phyloP scores from a whole-genome alignment of 768 basidiomycete species.

The Serendipita indica region DNA sequence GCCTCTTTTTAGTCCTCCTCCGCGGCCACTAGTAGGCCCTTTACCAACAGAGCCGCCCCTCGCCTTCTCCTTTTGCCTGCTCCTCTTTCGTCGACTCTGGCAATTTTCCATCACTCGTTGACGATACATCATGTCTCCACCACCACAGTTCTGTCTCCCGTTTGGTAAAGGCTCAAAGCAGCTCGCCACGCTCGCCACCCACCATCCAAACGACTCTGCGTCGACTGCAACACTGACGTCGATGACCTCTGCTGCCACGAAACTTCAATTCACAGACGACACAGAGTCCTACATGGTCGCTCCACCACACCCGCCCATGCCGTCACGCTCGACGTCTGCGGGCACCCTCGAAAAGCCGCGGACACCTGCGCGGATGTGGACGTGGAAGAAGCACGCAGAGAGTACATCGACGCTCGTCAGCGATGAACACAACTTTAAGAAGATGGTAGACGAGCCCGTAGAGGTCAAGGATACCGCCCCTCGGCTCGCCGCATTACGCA shows the following conservation, averaged over 20 bases:
- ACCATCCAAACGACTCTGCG: background rate
- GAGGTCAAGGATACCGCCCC: conserved; percentile 38
- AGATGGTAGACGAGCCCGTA: background rate
- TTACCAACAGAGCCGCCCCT: background rate
- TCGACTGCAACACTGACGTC: background rate
- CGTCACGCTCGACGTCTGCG: background rate
- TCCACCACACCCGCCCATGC: background rate
- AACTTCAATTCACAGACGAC: conserved; percentile 1
- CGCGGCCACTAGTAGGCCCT: background rate
- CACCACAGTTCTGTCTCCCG: background rate
- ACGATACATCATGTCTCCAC: background rate
- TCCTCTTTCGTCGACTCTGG: background rate
- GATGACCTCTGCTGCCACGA: conserved; percentile 2
- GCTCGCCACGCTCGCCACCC: background rate
- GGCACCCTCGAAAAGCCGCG: background rate
- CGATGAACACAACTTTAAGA: background rate
- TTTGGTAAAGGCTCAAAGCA: background rate
- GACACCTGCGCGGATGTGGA: background rate
- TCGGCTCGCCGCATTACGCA: conserved; percentile 45
- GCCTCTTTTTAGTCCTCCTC: background rate
- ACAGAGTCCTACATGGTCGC: background rate
- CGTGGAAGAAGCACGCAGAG: background rate
- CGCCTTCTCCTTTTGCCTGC: background rate
- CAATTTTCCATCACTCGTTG: background rate
- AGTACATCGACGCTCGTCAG: background rate